Evolutionary conservation across 441 rosid species (phyloP), one percentile per base, ranked within the genome.

Genomic region (Dalechampia spathulata): DNA sequence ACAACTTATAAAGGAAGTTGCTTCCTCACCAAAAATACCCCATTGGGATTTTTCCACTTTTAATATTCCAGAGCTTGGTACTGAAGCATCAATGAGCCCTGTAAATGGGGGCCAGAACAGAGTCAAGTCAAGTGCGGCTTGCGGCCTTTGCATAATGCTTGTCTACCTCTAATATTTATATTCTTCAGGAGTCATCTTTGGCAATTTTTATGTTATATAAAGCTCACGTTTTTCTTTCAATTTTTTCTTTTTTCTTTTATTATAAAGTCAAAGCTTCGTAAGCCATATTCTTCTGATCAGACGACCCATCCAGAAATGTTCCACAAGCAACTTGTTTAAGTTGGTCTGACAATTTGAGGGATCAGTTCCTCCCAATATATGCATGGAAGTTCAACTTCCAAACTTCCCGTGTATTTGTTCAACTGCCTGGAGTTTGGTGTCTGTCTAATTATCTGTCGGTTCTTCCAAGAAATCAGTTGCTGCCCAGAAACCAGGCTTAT

Each of bases 111-210:
- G 19, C 38, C 4, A 36, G n/a, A 19, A 0, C 0, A 21, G 14
- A 19, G 43, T 39, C 43, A 39, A 15, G 57, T 39, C 57, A 39
- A 53, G 22, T 36, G 36, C 34, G 36, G 47, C 45, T 53, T 39
- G 47, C 46, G 39, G 36, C 36, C 22, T 30, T 38, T 53, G 6
- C 32, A 15, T 37, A 39, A 27, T 26, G n/a, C 0, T 4, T 9
- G 17, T 6, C 2, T 30, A 30, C 4, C 8, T 3, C 34, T 30
- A 30, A 30, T 30, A 30, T 30, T 30, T 30, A n/a, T 30, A 4
- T 19, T 11, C 6, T 53, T 2, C 8, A 22, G 40, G 27, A 54
- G 48, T 40, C 37, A 16, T 52, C 17, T 36, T 36, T 36, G 56
- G 56, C 3, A 32, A 39, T 23, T 34, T 53, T 54, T n/a, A n/a